Evolutionary conservation across 148 eudicot genomes (phyloP).

Genomic region (Polygonum maritimum): DNA sequence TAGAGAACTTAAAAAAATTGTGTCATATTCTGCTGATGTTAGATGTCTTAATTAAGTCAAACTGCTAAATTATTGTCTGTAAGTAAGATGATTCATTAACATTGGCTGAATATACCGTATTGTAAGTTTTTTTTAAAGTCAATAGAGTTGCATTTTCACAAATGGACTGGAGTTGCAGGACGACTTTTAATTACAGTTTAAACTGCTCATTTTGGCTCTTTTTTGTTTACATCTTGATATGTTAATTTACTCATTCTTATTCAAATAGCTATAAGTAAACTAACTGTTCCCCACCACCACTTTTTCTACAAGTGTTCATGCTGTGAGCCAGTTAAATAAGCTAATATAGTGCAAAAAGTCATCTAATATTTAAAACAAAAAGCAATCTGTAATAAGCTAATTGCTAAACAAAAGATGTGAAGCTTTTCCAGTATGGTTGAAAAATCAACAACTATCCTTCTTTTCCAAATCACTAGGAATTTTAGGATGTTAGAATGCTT

Average conservation of each 20-base stretch:
- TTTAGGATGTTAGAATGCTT: neutral
- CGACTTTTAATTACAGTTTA: neutral
- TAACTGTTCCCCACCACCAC: too few relatives aligned
- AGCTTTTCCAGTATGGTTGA: neutral
- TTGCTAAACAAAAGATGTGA: neutral
- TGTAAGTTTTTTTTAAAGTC: neutral
- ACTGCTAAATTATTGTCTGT: neutral
- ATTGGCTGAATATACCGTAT: neutral
- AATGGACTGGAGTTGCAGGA: neutral
- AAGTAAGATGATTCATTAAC: neutral
- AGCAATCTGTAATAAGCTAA: neutral
- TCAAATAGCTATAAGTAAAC: neutral
- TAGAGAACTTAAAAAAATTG: neutral
- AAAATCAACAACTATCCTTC: neutral
- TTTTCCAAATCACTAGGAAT: neutral
- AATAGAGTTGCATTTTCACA: neutral
- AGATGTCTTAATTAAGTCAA: neutral
- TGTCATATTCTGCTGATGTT: neutral
- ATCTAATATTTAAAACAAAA: neutral
- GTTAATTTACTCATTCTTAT: neutral
- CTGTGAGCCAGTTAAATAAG: neutral
- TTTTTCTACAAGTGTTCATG: neutral
- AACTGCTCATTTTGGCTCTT: neutral
- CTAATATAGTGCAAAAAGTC: neutral
- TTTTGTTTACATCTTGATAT: neutral